Base-by-base conservation (phyloP, 345 rosid genomes). In the Salix caprea region DNA sequence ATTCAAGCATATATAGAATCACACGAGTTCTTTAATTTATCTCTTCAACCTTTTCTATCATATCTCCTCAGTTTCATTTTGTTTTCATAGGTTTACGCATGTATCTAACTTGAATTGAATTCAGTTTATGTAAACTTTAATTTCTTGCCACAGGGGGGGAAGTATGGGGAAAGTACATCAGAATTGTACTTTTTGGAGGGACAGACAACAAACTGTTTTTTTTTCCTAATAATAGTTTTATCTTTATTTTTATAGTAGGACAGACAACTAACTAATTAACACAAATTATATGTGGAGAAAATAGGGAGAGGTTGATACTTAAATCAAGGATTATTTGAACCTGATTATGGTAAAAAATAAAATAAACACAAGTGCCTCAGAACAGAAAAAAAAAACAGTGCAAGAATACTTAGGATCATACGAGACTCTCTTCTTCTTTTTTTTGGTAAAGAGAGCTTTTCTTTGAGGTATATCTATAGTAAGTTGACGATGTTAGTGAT, bases 241-340 rank as follows among this genome's bases (percentile, higher is more conserved):
- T 34, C 5, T 34, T 34, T 34, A 34, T 5, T 34, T 34, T 34
- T 34, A 5, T 34, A 34, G 37, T 34, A 34, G 61, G 69, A 23
- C 77, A 60, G 73, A 65, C 71, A 71, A 61, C 21, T 18, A 71
- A 61, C 28, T 16, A 5, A 34, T 34, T 34, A 48, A 48, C 8
- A 68, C 58, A 70, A 32, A 46, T 10, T 19, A 6, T 66, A 24
- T 6, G 10, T 21, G 23, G 65, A 56, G 42, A 77, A 69, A 74
- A 19, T 1, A 52, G 64, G 36, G 14, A 48, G 67, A 75, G 14
- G 46, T 8, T 39, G 4, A 44, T 39, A 4, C 9, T 60, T 76
- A 16, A 40, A 36, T 58, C 15, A 70, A 77, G 74, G 69, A 80
- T 75, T 76, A 56, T n/a, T 46, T 34, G 21, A 44, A 65, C 42